Base-by-base conservation (phyloP, 495 filamentous ascomycete genomes). In the Pseudevernia furfuracea region DNA sequence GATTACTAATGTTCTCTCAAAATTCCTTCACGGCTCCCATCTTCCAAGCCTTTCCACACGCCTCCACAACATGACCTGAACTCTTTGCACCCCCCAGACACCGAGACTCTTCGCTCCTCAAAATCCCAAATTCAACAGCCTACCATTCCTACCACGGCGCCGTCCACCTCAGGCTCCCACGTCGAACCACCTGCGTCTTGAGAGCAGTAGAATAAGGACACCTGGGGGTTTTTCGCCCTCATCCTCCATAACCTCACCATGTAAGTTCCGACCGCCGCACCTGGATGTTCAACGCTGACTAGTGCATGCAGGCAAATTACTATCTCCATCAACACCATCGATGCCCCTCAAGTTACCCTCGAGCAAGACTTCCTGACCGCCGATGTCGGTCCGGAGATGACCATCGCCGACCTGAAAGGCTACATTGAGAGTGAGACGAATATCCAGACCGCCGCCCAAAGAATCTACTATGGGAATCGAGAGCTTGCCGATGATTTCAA, bases 391-490 rank as follows among this genome's bases (percentile, higher is more conserved):
- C 80, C 85, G 48, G 89, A 88, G 69, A 91, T 94, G 82, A 91
- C 88, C n/a, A 73, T 97, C 61, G 86, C 85, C 69, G 88, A 89
- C 56, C 84, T 98, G 61, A 96, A 96, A 76, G 88, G 84, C 70
- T 88, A 90, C 71, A 87, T 98, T 68, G 75, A 85, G 70, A 83
- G 79, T 69, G 86, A 87, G 74, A 84, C 84, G 44, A 69, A 71
- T 67, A 79, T 87, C 37, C 74, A 79, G 28, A 74, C 79, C 8
- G 60, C 70, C 64, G 69, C 74, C 37, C 81, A 82, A 66, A 74
- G 76, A 69, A 83, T 97, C 70, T 94, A 92, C 74, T 91, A 92
- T 78, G 96, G 97, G 72, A 92, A 92, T 63, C 84, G 85, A 53
- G 84, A 94, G 30, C 85, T 98, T 58, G 78, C 74, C 55, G 86